Evolutionary conservation across 2,329 filamentous ascomycete species (phyloP), one percentile per base, ranked within the genome.

Genomic region (Fusarium ambrosium): DNA sequence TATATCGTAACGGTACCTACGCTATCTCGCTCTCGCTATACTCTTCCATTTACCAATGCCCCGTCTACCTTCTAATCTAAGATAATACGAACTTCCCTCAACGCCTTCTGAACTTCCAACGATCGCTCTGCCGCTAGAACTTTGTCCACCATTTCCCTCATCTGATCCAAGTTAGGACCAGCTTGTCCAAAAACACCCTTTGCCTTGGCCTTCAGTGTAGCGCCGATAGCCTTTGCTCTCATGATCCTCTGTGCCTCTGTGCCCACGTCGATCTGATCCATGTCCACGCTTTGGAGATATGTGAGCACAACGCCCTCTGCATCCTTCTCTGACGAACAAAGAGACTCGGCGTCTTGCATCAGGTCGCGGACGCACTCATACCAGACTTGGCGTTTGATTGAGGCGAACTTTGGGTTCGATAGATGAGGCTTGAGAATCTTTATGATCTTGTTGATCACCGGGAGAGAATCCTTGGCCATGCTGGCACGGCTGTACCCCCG

Each of bases 161-260:
- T 73, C 58, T 82, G 81, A 10, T 70, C 76, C n/a, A 75, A 56
- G 3, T 78, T 71, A 1, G 78, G 74, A 11, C 70, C 75, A 0
- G 73, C 73, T 18, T 79, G 71, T 0, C 81, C 87, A 79, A 90
- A 86, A 0, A 85, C 80, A 0, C 86, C 86, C 55, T 82, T 81
- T 41, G 82, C 83, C 69, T 83, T 84, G 2, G 87, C 84, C 69
- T 81, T 82, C 7, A 85, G 78, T 13, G 86, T 82, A 0, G 84
- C 83, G 2, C 80, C 81, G 0, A 87, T 78, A 0, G 89, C 87
- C 74, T 86, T 86, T 2, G 85, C 86, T 41, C 89, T 82, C 69
- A 81, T 81, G 24, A 85, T 74, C 18, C 89, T 84, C 80, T 91
- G 89, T 5, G 84, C 79, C 76, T 91, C 89, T 0, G 87, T 86